Evolutionary conservation across 192 early-diverging fungal species (phyloP).

Genomic region (Gonapodya prolifera): DNA sequence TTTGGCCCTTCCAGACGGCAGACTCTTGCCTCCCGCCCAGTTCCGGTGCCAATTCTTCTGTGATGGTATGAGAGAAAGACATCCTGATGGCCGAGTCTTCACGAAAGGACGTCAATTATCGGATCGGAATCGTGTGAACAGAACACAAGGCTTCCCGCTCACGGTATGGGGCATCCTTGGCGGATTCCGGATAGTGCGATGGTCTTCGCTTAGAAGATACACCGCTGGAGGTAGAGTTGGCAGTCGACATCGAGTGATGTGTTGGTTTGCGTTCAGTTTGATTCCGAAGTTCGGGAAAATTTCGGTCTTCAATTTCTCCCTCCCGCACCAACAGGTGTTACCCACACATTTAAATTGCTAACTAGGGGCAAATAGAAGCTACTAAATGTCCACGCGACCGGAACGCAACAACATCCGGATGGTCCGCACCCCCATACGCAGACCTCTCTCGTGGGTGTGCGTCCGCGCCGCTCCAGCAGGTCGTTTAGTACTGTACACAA

Average conservation of each 20-base stretch:
- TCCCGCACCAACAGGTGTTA: too few species aligned
- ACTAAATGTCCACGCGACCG: too few species aligned
- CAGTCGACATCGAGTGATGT: neutral
- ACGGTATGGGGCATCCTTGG: neutral
- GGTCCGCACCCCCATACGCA: too few species aligned
- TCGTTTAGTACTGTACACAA: too few species aligned
- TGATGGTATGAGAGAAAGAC: neutral
- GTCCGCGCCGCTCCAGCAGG: too few species aligned
- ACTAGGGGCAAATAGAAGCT: too few species aligned
- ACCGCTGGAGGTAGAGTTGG: neutral
- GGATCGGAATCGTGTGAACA: neutral
- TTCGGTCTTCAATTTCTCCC: too few species aligned
- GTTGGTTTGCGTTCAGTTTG: too few species aligned
- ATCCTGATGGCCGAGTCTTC: neutral
- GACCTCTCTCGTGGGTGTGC: too few species aligned
- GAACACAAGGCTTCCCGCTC: neutral
- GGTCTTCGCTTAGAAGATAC: neutral
- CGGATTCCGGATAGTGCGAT: neutral
- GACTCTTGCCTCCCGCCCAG: neutral
- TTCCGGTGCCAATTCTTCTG: neutral
- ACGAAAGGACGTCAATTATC: neutral
- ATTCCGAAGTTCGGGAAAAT: too few species aligned
- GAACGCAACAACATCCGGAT: too few species aligned
- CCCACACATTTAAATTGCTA: too few species aligned
- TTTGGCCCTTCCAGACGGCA: neutral